phyloP scores from a whole-genome alignment of 2,329 filamentous ascomycete species.

The Raffaelea ambrosiae region DNA sequence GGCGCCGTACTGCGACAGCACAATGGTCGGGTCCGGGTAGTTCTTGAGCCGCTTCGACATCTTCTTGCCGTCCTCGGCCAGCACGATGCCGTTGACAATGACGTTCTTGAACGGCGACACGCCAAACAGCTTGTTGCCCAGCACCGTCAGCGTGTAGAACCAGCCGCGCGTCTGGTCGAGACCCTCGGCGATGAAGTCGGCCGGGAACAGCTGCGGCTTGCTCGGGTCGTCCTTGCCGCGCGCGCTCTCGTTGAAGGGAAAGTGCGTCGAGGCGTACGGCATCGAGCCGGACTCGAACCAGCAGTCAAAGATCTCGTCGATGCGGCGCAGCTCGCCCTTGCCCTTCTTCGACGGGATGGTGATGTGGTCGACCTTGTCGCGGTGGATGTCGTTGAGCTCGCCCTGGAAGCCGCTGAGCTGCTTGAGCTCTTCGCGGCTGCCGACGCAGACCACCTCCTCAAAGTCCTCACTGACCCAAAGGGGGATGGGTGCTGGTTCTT shows the following conservation, averaged over 20 bases:
- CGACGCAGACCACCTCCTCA: constrained; percentile 78
- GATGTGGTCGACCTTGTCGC: constrained; percentile 88
- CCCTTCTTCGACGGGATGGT: constrained; percentile 83
- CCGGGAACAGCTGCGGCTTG: constrained; percentile 27
- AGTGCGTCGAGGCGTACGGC: constrained; percentile 48
- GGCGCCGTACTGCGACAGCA: constrained; percentile 83
- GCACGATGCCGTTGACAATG: constrained; percentile 47
- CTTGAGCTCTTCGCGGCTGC: constrained; percentile 76
- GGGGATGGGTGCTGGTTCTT: constrained; percentile 8
- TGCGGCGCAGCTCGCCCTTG: constrained; percentile 53
- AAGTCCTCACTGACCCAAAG: constrained; percentile 80
- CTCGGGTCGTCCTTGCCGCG: constrained; percentile 68
- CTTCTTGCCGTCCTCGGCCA: constrained; percentile 71
- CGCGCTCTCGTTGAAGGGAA: constrained; percentile 66
- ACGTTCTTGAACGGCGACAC: constrained; percentile 68
- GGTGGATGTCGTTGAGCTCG: constrained; percentile 77
- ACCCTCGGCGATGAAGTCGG: constrained; percentile 42
- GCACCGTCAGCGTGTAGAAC: constrained; percentile 89
- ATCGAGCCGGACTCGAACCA: constrained; percentile 46
- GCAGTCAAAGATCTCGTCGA: constrained; percentile 54
- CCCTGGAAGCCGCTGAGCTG: constrained; percentile 79
- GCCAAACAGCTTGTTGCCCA: constrained; percentile 66
- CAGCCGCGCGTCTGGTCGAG: constrained; percentile 85
- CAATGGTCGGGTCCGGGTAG: constrained; percentile 76
- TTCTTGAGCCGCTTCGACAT: constrained; percentile 98